Conservation (phyloP, 306 rosid species). For the Ziziphus jujuba region DNA sequence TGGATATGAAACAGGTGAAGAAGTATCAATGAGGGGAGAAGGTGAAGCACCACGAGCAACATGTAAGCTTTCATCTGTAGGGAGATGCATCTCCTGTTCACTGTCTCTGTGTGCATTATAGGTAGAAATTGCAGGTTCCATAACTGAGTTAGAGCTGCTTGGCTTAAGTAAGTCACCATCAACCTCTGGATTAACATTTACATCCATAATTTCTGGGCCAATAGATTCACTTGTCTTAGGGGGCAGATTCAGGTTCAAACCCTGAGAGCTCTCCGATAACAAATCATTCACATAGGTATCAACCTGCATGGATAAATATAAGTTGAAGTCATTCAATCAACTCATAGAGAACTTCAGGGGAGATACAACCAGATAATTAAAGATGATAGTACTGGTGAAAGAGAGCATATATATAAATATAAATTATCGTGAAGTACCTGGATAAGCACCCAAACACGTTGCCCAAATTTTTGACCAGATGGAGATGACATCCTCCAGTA, state of each 20-base stretch:
- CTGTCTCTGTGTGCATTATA: constrained; percentile 28
- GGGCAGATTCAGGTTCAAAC: constrained; percentile 65
- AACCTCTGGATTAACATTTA: constrained; percentile 39
- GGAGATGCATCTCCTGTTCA: constrained; percentile 36
- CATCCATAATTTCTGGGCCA: constrained; percentile 42
- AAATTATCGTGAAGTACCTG: constrained; percentile 45
- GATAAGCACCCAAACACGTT: constrained; percentile 87
- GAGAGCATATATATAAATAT: not conserved
- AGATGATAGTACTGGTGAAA: not conserved
- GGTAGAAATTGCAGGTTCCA: constrained; percentile 35
- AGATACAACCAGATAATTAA: not conserved
- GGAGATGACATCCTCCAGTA: constrained; percentile 83
- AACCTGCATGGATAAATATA: constrained; percentile 47
- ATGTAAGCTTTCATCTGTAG: constrained; percentile 40
- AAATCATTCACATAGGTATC: constrained; percentile 56
- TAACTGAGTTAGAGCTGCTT: constrained; percentile 15
- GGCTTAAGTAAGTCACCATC: constrained; percentile 36
- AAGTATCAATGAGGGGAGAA: constrained; percentile 23
- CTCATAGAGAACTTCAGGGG: not conserved
- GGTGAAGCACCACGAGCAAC: constrained; percentile 39
- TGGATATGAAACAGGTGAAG: constrained; percentile 48
- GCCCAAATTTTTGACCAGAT: constrained; percentile 79
- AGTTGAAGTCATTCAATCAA: constrained; percentile 3
- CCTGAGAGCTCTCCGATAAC: constrained; percentile 40
- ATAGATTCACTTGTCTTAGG: constrained; percentile 28